A percentile compares a stretch with the other conserved stretches of the same genome.
Conservation (phyloP, 768 basidiomycete species). For the Suillus brevipes region DNA sequence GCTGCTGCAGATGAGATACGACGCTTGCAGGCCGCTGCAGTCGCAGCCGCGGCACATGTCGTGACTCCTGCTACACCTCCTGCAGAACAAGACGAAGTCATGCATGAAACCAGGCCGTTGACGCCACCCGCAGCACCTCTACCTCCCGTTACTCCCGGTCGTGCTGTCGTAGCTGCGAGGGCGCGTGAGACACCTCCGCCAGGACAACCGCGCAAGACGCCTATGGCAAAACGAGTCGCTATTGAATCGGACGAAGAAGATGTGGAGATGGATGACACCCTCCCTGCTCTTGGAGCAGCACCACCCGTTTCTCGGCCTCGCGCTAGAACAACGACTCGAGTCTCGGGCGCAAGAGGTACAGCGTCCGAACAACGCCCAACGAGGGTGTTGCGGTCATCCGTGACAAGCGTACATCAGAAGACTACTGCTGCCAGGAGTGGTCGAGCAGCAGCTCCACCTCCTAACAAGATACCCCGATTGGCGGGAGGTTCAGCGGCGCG, state of each 20-base stretch:
- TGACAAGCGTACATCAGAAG: conserved; percentile 53
- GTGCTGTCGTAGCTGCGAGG: conserved; percentile 66
- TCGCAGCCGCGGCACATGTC: conserved; percentile 42
- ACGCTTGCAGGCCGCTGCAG: conserved; percentile 41
- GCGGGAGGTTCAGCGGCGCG: conserved; percentile 52
- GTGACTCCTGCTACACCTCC: conserved; percentile 81
- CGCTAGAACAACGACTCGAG: conserved; percentile 39
- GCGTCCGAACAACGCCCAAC: conserved; percentile 73
- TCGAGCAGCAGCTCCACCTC: conserved; percentile 45
- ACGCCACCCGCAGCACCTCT: conserved; percentile 27
- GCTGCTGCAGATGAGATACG: conserved; percentile 81
- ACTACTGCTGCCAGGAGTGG: conserved; percentile 41
- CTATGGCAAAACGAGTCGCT: conserved; percentile 68
- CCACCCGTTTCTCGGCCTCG: conserved; percentile 39
- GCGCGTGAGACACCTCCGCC: conserved; percentile 74
- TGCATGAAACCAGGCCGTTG: conserved; percentile 45
- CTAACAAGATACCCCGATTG: conserved; percentile 72
- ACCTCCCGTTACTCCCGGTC: conserved; percentile 81
- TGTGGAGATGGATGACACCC: conserved; percentile 55
- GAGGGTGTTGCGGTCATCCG: conserved; percentile 73
- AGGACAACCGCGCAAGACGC: conserved; percentile 87
- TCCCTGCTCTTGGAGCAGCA: conserved; percentile 60
- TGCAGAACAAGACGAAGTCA: conserved; percentile 70
- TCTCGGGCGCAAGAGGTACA: conserved; percentile 49
- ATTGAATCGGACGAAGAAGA: conserved; percentile 64